Conservation (phyloP, 1,284 basidiomycete species). For the Ganoderma boninense region DNA sequence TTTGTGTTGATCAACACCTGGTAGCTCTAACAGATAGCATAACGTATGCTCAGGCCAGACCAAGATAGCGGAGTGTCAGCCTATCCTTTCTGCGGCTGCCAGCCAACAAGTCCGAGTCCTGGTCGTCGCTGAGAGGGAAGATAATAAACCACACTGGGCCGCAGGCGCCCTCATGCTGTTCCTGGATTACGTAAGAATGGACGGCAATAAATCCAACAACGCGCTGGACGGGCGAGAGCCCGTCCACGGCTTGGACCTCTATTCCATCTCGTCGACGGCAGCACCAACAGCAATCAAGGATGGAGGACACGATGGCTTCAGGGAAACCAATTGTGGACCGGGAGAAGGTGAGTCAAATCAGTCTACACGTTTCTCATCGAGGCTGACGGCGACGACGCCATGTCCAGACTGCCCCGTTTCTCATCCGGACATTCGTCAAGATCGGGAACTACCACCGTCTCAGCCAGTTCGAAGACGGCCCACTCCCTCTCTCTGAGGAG, state of each 20-base stretch:
- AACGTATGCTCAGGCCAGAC: slow-evolving; percentile 3
- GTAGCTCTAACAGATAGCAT: neutral
- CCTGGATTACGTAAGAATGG: too few relatives aligned
- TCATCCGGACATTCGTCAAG: slow-evolving; percentile 84
- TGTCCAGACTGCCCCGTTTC: slow-evolving; percentile 74
- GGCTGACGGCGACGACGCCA: neutral
- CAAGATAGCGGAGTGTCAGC: slow-evolving; percentile 9
- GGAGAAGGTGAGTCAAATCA: slow-evolving; percentile 43
- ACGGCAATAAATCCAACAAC: neutral
- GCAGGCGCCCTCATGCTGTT: too few relatives aligned
- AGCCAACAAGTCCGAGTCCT: neutral
- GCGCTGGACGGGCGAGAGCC: neutral
- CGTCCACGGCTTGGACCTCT: neutral
- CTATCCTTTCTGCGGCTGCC: neutral
- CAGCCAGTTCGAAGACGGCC: slow-evolving; percentile 75
- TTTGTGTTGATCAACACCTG: neutral
- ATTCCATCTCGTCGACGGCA: neutral
- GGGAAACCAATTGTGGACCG: slow-evolving; percentile 46
- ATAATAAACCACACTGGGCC: too few relatives aligned
- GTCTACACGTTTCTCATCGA: neutral
- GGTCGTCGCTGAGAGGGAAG: neutral
- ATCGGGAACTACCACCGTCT: slow-evolving; percentile 77
- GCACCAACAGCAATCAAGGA: neutral
- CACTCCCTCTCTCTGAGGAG: slow-evolving; percentile 77
- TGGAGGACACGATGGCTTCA: slow-evolving; percentile 41